Conservation (phyloP, 345 rosid genomes). For the Gossypium mustelinum region DNA sequence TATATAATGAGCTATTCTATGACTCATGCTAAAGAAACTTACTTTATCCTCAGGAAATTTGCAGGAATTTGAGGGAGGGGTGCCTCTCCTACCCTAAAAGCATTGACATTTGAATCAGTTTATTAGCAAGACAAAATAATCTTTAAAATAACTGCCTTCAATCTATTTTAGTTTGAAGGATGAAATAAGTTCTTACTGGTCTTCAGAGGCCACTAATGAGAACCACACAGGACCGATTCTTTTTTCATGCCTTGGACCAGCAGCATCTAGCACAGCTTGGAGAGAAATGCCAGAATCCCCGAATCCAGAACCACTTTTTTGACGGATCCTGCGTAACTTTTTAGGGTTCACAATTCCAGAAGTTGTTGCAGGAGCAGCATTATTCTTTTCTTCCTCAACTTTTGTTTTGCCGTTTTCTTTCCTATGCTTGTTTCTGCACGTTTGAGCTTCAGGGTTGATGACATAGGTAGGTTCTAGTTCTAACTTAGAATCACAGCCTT, state of each 20-base stretch:
- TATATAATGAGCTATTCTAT: neutral
- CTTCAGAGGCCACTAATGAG: slow-evolving; percentile 77
- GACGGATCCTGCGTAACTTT: neutral
- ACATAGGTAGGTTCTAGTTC: neutral
- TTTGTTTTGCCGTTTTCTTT: neutral
- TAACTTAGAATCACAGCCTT: neutral
- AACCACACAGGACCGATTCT: slow-evolving; percentile 86
- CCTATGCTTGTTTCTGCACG: neutral
- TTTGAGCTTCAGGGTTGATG: neutral
- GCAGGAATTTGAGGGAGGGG: slow-evolving; percentile 83
- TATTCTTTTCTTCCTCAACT: neutral
- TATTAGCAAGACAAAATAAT: slow-evolving; percentile 7
- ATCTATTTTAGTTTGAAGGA: neutral
- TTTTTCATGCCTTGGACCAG: slow-evolving; percentile 40
- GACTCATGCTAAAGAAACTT: slow-evolving; percentile 21
- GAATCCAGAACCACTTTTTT: neutral
- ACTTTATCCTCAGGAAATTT: slow-evolving; percentile 76
- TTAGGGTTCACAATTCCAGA: neutral
- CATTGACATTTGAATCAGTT: slow-evolving; percentile 30
- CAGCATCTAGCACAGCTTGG: slow-evolving; percentile 17
- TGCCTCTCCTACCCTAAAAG: slow-evolving; percentile 68
- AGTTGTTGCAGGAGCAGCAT: neutral
- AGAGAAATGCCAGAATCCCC: neutral
- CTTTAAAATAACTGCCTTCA: neutral
- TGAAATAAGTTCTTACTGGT: slow-evolving; percentile 46